phyloP scores from a whole-genome alignment of 352 stramenopile genomes.

The Nothophytophthora sp. region DNA sequence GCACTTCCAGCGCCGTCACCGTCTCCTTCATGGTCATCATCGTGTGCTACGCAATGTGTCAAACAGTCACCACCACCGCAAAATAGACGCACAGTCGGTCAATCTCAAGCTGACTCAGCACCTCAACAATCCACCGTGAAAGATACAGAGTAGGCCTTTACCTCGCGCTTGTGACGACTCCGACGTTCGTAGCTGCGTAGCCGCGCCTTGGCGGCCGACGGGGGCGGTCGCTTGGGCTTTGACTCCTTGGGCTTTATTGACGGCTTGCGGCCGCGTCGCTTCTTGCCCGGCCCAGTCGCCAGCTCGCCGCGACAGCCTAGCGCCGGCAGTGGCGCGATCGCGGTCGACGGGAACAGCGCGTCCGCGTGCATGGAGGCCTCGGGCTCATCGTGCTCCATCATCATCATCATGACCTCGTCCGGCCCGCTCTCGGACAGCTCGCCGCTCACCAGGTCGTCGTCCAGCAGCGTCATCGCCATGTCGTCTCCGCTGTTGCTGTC shows the following conservation, averaged over 20 bases:
- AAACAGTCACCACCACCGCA: slow-evolving; percentile 12
- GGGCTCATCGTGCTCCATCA: slow-evolving; percentile 22
- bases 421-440: slow-evolving; percentile 31
- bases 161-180: slow-evolving; percentile 54
- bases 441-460: slow-evolving; percentile 29
- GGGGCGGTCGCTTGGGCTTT: slow-evolving; percentile 41
- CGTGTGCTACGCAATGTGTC: slow-evolving; percentile 37
- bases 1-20: slow-evolving; percentile 34
- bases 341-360: slow-evolving; percentile 19
- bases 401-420: slow-evolving; percentile 39
- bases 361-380: slow-evolving; percentile 22
- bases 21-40: slow-evolving; percentile 58
- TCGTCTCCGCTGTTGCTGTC: slow-evolving; percentile 4
- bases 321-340: slow-evolving; percentile 21
- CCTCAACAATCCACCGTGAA: background rate
- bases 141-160: slow-evolving; percentile 9
- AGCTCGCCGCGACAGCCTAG: slow-evolving; percentile 15
- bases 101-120: slow-evolving; percentile 10
- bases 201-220: slow-evolving; percentile 39
- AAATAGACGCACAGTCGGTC: slow-evolving; percentile 8
- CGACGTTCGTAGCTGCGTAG: slow-evolving; percentile 57
- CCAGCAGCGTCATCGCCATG: slow-evolving; percentile 9
- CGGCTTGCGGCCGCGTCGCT: slow-evolving; percentile 43
- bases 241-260: slow-evolving; percentile 31
- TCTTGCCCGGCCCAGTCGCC: slow-evolving; percentile 21